Base-by-base conservation (phyloP, 2,329 filamentous ascomycete species). In the Aspergillus sp. region DNA sequence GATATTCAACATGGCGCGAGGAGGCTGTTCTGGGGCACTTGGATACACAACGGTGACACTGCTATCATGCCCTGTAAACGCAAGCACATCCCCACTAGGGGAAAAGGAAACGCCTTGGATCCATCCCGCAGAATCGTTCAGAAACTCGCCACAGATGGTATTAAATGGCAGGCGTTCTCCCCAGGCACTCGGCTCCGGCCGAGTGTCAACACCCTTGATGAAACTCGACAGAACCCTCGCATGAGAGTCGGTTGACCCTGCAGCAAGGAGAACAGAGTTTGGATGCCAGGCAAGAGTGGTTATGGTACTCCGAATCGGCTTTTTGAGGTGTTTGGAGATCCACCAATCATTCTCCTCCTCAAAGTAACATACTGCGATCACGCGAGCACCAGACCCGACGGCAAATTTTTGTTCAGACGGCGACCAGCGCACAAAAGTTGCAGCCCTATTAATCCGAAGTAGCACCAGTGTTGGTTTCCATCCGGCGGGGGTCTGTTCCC, bases 281-380 rank as follows among this genome's bases (percentile, higher is more conserved):
- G 95, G 95, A 77, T 99, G 95, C 95, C 95, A 99, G 57, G 89
- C 88, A 45, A 99, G 86, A 15, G 90, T 92, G 56, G 95, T 98
- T 69, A 99, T 93, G 57, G 95, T 99, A 74, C 92, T 96, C 66
- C 93, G 90, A 69, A 99, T 96, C 19, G 95, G 95, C 84, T 98
- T 99, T 86, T 98, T 98, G 72, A 99, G 80, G 78, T 99, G 95
- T 83, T 99, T 99, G 39, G 93, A 97, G 43, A 99, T 93, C 95
- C 95, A 99, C 95, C 95, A 99, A 81, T 99, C 93, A 77, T 99
- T 97, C 77, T 99, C 95, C 75, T 96, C 91, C 73, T 99, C 95
- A 68, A 99, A 99, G 81, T 98, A 98, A 83, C 95, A 99, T 67
- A 98, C 85, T 41, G 95, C 92, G 69, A 99, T 96, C 64, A 96